Percentiles rank a stretch among this genome's conserved stretches.
These are phyloP conservation scores for Gaeumannomyces tritici DNA, from an alignment of 2,329 filamentous ascomycete genomes.

Conservation along the genomic window DNA sequence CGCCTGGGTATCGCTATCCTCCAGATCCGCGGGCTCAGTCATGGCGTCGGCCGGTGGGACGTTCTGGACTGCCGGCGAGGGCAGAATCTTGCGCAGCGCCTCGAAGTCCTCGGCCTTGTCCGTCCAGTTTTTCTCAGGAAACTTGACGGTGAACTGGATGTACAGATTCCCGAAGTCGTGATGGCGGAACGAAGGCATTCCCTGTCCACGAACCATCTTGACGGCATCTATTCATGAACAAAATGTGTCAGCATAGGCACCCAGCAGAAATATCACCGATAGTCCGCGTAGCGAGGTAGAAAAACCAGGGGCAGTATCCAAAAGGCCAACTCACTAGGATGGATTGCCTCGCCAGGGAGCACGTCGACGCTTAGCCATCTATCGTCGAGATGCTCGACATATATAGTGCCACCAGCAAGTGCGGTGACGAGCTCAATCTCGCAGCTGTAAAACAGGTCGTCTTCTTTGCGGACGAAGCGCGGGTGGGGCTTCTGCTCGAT, in stretches of 20 bases:
- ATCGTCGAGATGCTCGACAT: slow-evolving; percentile 93
- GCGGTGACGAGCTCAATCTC: slow-evolving; percentile 95
- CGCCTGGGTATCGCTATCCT: slow-evolving; percentile 69
- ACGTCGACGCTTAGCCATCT: slow-evolving; percentile 94
- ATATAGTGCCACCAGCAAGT: slow-evolving; percentile 81
- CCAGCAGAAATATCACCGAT: too few relatives aligned
- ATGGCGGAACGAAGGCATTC: slow-evolving; percentile 93
- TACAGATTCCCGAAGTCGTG: slow-evolving; percentile 95
- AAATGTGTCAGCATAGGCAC: slow-evolving; percentile 11
- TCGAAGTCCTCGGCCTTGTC: slow-evolving; percentile 61
- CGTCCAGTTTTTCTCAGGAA: slow-evolving; percentile 72
- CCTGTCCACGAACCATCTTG: slow-evolving; percentile 92
- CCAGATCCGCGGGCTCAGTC: slow-evolving; percentile 81
- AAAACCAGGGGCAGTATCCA: neutral
- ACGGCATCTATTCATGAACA: slow-evolving; percentile 54
- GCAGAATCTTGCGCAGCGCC: slow-evolving; percentile 76
- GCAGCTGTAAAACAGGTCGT: slow-evolving; percentile 90
- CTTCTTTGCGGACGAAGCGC: slow-evolving; percentile 90
- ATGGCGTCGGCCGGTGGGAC: slow-evolving; percentile 74
- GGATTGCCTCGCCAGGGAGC: slow-evolving; percentile 86
- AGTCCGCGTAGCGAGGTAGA: neutral
- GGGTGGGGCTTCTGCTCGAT: slow-evolving; percentile 98
- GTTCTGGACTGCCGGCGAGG: slow-evolving; percentile 52
- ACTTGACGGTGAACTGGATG: slow-evolving; percentile 96
- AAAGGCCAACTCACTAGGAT: slow-evolving; percentile 58